Evolutionary conservation across 495 filamentous ascomycete species (phyloP), one percentile per base, ranked within the genome.

Genomic region (Annulohypoxylon nitens): DNA sequence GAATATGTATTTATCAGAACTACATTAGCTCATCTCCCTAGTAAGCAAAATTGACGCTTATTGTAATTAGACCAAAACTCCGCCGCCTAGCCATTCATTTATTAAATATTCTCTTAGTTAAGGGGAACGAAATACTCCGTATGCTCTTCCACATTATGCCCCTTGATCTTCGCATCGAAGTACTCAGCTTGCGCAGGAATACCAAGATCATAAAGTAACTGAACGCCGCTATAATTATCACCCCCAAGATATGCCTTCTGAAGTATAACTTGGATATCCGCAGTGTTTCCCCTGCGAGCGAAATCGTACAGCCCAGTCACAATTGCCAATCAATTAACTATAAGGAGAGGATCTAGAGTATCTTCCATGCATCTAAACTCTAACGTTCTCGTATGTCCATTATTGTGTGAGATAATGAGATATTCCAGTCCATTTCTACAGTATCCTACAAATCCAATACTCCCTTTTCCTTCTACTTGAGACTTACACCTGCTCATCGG

Each of bases 351-450:
- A 33, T 73, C 70, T 2, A 68, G 18, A 26, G 37, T 68, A 3
- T 59, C 23, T 11, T 73, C 51, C 59, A 73, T 60, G 2, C n/a
- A 45, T 12, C 70, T 41, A n/a, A 73, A 73, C 43, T 73, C 70
- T 10, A 73, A 20, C 34, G 70, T 73, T 6, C 70, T 64, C 2
- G 51, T 73, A 11, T 73, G 33, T 3, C 70, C 70, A 43, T 73
- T 23, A 47, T 73, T 73, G 45, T 73, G 36, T 26, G 20, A 23
- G 20, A 1, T 14, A 10, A 36, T 36, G 12, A 12, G 0, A 2
- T 2, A 7, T 6, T 11, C 7, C n/a, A 25, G 64, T 64, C 0
- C 41, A 20, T 37, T 23, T 23, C 64, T 11, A 45, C 59, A 64
- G 33, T 64, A 60, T 26, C 70, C 70, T 10, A 64, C 60, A 33